Evolutionary conservation across 164 flowering plant species (phyloP).

Genomic region (Pachysandra terminalis): DNA sequence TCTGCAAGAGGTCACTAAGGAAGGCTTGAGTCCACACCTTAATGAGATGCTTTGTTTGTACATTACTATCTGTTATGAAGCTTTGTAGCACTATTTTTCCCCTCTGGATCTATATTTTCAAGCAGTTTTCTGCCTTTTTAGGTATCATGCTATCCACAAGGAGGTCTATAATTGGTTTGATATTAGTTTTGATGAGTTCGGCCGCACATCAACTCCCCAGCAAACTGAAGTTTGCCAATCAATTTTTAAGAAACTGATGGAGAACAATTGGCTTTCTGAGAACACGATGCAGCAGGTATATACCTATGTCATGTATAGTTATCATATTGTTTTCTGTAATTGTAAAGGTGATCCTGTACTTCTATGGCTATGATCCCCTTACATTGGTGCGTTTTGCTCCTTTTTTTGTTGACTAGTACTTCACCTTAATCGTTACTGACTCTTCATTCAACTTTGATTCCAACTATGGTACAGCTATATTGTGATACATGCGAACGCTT

Average conservation of each 20-base stretch:
- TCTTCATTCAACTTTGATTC: constrained; percentile 9
- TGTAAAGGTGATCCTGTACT: not conserved
- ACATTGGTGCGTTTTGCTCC: not conserved
- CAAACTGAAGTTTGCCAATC: constrained; percentile 93
- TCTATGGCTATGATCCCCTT: not conserved
- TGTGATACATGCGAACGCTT: constrained; percentile 78
- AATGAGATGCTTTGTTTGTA: too few relatives aligned
- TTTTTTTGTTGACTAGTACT: not conserved
- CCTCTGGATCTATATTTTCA: not conserved
- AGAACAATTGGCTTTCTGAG: constrained; percentile 86
- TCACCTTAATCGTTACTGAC: not conserved
- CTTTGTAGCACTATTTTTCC: not conserved
- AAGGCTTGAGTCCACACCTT: too few relatives aligned
- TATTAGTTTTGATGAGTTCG: constrained; percentile 91
- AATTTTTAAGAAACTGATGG: constrained; percentile 71
- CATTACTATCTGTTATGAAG: not conserved
- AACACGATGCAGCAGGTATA: constrained; percentile 84
- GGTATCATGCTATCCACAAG: constrained; percentile 86
- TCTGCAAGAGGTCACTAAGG: too few relatives aligned
- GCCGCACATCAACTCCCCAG: constrained; percentile 85
- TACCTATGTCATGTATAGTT: not conserved
- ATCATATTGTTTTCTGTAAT: not conserved
- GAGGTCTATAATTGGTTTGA: constrained; percentile 87
- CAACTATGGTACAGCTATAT: constrained; percentile 52
- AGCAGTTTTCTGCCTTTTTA: constrained; percentile 20